These are phyloP conservation scores for Galeopsis tetrahit DNA, from an alignment of 257 asterid species.

Conservation along the genomic window DNA sequence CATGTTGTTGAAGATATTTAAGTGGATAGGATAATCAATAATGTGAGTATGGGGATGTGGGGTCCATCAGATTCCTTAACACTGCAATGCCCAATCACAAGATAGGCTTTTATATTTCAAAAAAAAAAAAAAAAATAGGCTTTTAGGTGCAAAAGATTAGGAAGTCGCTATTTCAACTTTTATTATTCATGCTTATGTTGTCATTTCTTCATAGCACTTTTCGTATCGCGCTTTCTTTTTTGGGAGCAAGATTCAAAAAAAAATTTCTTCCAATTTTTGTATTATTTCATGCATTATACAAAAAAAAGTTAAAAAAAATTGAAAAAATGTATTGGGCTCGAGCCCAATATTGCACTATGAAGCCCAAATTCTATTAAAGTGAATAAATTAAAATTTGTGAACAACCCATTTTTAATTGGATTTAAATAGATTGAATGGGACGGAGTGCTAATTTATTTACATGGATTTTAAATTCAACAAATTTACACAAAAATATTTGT, in stretches of 20 bases:
- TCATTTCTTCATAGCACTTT: background rate
- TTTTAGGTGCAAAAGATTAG: background rate
- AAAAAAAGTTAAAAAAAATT: too few relatives aligned
- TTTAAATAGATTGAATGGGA: too few relatives aligned
- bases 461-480: too few relatives aligned
- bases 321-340: too few relatives aligned
- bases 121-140: too few relatives aligned
- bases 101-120: background rate
- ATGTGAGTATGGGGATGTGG: conserved; percentile 40
- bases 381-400: too few relatives aligned
- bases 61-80: conserved; percentile 32
- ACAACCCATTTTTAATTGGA: too few relatives aligned
- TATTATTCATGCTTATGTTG: background rate
- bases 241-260: background rate
- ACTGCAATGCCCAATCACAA: conserved; percentile 14
- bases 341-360: too few relatives aligned
- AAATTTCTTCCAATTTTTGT: too few relatives aligned
- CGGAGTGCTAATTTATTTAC: too few relatives aligned
- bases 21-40: conserved; percentile 63
- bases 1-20: conserved; percentile 40
- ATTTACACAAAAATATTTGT: too few relatives aligned
- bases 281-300: too few relatives aligned
- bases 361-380: background rate
- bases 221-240: background rate
- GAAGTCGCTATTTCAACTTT: background rate